Evolutionary conservation across 2,329 filamentous ascomycete genomes (phyloP).

Genomic region (Knoxdaviesia proteae): DNA sequence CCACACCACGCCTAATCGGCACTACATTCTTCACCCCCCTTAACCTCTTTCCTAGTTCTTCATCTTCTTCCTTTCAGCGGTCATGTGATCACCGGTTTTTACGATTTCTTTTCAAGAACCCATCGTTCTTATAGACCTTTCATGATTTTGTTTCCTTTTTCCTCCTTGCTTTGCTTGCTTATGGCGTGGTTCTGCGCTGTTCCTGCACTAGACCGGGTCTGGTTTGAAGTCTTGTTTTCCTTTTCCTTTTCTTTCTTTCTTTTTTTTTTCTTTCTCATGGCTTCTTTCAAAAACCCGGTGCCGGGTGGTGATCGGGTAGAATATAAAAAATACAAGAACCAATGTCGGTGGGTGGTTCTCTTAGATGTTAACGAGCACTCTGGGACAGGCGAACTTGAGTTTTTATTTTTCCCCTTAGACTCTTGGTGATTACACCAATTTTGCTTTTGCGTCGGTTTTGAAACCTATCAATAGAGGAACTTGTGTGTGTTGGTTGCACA

Average conservation of each 20-base stretch:
- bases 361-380: too few relatives aligned
- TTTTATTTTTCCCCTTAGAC: too few relatives aligned
- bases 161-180: slow-evolving; percentile 1
- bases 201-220: too few relatives aligned
- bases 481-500: too few relatives aligned
- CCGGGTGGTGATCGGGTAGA: not conserved
- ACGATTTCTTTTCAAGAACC: not conserved
- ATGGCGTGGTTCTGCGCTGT: too few relatives aligned
- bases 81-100: not conserved
- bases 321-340: not conserved
- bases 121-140: not conserved
- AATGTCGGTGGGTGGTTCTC: not conserved
- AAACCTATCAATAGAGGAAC: too few relatives aligned
- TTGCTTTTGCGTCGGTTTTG: too few relatives aligned
- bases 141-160: slow-evolving; percentile 2
- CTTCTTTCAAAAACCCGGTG: slow-evolving; percentile 2
- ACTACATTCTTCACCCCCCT: not conserved
- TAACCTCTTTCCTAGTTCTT: not conserved
- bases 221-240: not conserved
- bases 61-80: not conserved
- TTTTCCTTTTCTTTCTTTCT: not conserved
- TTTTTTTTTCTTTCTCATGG: slow-evolving; percentile 2
- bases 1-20: not conserved
- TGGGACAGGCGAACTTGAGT: too few relatives aligned
- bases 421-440: too few relatives aligned